Conservation (phyloP, 1,284 basidiomycete genomes). For the Cystobasidiaceae sp. region DNA sequence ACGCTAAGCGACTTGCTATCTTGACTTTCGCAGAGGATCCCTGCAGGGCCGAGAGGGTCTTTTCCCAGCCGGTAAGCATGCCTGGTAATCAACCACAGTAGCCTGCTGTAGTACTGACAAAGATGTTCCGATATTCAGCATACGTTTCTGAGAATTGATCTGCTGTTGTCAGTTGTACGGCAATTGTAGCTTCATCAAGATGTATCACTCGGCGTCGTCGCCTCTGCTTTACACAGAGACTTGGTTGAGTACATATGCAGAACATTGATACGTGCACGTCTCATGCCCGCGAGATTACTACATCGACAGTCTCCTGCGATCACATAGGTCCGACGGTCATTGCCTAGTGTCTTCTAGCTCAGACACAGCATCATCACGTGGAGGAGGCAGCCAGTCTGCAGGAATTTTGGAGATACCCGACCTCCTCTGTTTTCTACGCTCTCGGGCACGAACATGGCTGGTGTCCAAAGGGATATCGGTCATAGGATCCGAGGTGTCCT, state of each 20-base stretch:
- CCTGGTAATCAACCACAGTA: neutral
- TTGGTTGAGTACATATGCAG: no score
- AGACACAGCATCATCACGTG: no score
- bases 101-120: neutral
- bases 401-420: conserved; percentile 44
- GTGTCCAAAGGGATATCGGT: conserved; percentile 46
- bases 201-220: no score
- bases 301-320: no score
- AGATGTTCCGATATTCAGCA: neutral
- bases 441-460: conserved; percentile 39
- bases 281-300: no score
- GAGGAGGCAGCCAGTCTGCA: conserved; percentile 44
- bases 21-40: neutral
- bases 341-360: no score
- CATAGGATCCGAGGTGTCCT: conserved; percentile 39
- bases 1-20: neutral
- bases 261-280: no score
- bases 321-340: no score
- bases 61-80: conserved; percentile 21
- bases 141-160: conserved; percentile 5
- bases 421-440: conserved; percentile 33
- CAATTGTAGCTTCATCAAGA: no score
- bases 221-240: no score
- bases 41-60: conserved; percentile 20
- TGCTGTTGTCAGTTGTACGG: no score